Conservation (phyloP, 2,329 filamentous ascomycete species). For the Capronia epimyces region DNA sequence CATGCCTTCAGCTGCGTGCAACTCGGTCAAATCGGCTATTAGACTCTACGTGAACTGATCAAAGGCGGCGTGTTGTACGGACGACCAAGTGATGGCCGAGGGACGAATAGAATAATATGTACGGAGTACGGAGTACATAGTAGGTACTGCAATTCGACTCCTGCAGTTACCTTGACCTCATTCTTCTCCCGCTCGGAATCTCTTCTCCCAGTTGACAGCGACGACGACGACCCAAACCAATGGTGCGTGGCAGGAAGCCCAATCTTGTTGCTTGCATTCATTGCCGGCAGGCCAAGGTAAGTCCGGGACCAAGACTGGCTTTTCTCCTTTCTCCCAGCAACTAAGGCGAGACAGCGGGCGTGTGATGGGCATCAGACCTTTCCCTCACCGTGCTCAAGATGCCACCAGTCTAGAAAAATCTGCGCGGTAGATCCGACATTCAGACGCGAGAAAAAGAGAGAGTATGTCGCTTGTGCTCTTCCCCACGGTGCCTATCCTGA, state of each 20-base stretch:
- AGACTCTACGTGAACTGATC: no score
- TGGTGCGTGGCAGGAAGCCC: conserved; percentile 1
- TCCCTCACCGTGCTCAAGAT: neutral
- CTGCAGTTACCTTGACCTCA: neutral
- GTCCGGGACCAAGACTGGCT: neutral
- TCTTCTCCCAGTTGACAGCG: neutral
- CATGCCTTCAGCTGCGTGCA: no score
- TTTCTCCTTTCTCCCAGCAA: neutral
- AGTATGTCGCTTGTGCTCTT: neutral
- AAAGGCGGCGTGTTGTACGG: no score
- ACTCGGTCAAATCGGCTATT: no score
- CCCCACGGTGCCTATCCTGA: neutral
- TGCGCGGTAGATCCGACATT: conserved; percentile 1
- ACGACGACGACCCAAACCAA: neutral
- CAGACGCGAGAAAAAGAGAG: neutral
- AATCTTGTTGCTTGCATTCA: conserved; percentile 1
- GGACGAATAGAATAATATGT: no score
- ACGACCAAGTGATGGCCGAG: no score
- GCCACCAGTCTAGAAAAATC: neutral
- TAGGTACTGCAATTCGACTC: no score
- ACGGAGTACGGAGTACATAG: no score
- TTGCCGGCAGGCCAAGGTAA: conserved; percentile 1
- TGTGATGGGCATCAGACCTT: neutral
- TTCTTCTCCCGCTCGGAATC: neutral
- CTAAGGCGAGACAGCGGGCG: neutral